phyloP scores from a whole-genome alignment of 768 basidiomycete species.

The Kwoniella heveanensis region DNA sequence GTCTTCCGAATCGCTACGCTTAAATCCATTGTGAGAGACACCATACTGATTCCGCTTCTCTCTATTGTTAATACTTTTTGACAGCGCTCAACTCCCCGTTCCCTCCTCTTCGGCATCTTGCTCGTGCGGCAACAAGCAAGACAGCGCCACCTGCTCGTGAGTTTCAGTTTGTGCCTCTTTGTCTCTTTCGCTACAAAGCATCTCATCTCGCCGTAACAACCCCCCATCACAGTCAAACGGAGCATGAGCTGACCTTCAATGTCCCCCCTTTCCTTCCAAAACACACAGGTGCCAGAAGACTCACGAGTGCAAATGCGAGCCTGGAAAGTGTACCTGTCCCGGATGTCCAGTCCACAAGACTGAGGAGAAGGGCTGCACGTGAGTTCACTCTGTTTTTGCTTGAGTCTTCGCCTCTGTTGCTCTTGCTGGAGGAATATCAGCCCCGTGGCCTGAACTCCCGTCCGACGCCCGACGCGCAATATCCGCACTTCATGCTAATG shows the following conservation, averaged over 20 bases:
- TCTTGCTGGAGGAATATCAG: no score
- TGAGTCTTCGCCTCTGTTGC: neutral
- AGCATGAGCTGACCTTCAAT: neutral
- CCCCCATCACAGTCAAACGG: no score
- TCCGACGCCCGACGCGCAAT: no score
- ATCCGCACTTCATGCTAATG: neutral
- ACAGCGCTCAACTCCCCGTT: constrained; percentile 21
- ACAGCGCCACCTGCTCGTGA: constrained; percentile 38
- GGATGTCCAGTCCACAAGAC: constrained; percentile 24
- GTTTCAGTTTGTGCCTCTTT: constrained; percentile 12
- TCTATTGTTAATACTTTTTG: neutral
- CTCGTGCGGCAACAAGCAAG: constrained; percentile 32
- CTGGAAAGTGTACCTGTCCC: constrained; percentile 23
- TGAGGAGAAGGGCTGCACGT: constrained; percentile 23
- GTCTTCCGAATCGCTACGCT: constrained; percentile 4
- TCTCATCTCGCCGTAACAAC: neutral
- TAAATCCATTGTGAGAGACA: no score
- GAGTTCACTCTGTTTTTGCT: neutral
- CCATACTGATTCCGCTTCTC: neutral
- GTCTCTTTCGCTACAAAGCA: neutral
- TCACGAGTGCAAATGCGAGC: constrained; percentile 30
- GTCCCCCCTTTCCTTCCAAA: neutral
- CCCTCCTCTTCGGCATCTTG: constrained; percentile 33
- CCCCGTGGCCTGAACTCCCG: no score
- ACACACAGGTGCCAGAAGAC: constrained; percentile 34